A percentile compares a stretch with the other conserved stretches of the same genome.
phyloP scores from a whole-genome alignment of 208 protist genomes.

The Acanthamoeba quina region DNA sequence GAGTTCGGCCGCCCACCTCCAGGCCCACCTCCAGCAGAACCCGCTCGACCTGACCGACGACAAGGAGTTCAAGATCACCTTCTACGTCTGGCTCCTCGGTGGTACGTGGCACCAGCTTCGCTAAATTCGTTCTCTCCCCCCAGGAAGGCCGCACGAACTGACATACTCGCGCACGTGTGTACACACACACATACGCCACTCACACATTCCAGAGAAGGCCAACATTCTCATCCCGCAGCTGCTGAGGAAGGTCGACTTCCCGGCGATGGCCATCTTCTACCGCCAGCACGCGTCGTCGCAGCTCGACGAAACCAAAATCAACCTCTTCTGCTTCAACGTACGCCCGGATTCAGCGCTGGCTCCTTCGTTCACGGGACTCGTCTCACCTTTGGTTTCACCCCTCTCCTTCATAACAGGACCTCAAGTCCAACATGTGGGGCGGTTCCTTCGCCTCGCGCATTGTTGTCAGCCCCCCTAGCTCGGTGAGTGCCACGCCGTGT shows the following conservation, averaged over 20 bases:
- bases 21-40: slow-evolving; percentile 1
- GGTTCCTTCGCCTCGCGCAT: background rate
- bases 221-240: slow-evolving; percentile 37
- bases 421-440: slow-evolving; percentile 45
- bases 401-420: background rate
- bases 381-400: background rate
- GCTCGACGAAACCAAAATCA: slow-evolving; percentile 36
- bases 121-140: background rate
- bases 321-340: slow-evolving; percentile 61
- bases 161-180: background rate
- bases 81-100: slow-evolving; percentile 58
- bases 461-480: background rate
- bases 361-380: background rate
- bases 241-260: slow-evolving; percentile 3
- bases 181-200: background rate
- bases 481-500: background rate
- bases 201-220: background rate
- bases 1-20: background rate
- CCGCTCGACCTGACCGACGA: slow-evolving; percentile 47
- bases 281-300: background rate
- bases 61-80: slow-evolving; percentile 66
- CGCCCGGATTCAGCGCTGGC: background rate
- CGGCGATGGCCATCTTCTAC: slow-evolving; percentile 16
- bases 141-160: no score
- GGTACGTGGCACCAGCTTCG: background rate